Percentiles rank a stretch among this genome's conserved stretches.
phyloP scores from a whole-genome alignment of 441 rosid species.

The Corymbia citriodora region DNA sequence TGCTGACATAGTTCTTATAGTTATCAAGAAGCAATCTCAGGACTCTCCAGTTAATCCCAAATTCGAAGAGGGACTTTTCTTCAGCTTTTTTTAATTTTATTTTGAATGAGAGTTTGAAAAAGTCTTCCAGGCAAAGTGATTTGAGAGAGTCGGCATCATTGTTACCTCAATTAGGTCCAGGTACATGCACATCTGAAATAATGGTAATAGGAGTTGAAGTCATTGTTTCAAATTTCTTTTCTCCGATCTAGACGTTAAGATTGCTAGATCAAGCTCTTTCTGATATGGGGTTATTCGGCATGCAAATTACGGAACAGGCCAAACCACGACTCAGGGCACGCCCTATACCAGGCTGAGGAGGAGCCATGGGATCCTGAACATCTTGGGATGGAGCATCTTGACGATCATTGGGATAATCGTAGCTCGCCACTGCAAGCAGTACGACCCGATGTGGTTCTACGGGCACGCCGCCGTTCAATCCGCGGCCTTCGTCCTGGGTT shows the following conservation, averaged over 20 bases:
- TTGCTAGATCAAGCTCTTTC: neutral
- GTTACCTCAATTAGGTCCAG: neutral
- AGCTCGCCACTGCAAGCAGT: constrained; percentile 47
- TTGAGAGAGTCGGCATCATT: neutral
- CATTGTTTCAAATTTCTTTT: neutral
- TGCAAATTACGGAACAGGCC: constrained; percentile 21
- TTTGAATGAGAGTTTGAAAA: neutral
- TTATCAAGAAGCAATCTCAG: neutral
- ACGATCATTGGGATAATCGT: constrained; percentile 57
- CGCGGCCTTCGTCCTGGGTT: constrained; percentile 48
- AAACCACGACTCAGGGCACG: neutral
- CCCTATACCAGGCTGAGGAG: constrained; percentile 34
- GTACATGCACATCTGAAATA: neutral
- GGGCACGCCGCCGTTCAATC: constrained; percentile 46
- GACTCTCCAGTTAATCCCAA: neutral
- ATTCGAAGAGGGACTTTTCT: neutral
- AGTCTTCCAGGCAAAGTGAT: neutral
- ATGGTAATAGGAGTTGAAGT: neutral
- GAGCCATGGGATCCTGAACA: constrained; percentile 73
- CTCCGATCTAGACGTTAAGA: neutral
- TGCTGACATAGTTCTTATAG: neutral
- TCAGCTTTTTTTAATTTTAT: neutral
- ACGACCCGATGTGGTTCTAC: constrained; percentile 78
- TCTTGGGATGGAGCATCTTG: constrained; percentile 70
- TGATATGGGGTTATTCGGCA: neutral